phyloP scores from a whole-genome alignment of 108 stramenopile genomes.

The Cyclotella distinguenda region DNA sequence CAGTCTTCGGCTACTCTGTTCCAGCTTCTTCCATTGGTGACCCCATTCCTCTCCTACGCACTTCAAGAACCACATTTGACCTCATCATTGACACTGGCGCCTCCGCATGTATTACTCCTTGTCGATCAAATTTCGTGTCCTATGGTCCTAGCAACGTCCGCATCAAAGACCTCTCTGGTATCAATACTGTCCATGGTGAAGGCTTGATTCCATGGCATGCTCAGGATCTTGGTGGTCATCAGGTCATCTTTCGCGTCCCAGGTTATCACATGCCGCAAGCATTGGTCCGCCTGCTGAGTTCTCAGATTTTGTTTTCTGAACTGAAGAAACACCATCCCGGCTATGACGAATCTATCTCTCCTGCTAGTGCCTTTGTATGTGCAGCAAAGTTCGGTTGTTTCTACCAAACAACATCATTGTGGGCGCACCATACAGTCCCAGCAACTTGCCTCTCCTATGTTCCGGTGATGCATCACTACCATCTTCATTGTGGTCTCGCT shows the following conservation, averaged over 20 bases:
- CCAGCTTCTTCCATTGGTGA: no score
- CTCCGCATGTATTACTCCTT: constrained; percentile 1
- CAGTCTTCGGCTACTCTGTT: no score
- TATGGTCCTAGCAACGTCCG: constrained; percentile 4
- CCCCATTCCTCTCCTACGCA: no score
- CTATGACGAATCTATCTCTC: background rate
- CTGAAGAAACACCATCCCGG: no score
- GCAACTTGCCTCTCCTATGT: background rate
- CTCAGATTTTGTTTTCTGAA: background rate
- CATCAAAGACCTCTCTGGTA: constrained; percentile 7
- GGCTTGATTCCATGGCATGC: constrained; percentile 1
- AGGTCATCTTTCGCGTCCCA: background rate
- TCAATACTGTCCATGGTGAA: constrained; percentile 4
- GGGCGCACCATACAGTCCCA: no score
- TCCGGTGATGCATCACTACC: background rate
- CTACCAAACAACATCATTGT: no score
- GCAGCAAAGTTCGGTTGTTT: background rate
- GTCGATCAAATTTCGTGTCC: background rate
- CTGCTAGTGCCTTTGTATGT: background rate
- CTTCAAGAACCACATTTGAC: no score
- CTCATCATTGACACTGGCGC: background rate
- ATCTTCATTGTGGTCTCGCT: background rate
- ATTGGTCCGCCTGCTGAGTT: constrained; percentile 14
- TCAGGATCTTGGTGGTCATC: background rate
- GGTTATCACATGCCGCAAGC: constrained; percentile 1